phyloP scores from a whole-genome alignment of 495 filamentous ascomycete genomes.

The Aspergillus sclerotioniger region DNA sequence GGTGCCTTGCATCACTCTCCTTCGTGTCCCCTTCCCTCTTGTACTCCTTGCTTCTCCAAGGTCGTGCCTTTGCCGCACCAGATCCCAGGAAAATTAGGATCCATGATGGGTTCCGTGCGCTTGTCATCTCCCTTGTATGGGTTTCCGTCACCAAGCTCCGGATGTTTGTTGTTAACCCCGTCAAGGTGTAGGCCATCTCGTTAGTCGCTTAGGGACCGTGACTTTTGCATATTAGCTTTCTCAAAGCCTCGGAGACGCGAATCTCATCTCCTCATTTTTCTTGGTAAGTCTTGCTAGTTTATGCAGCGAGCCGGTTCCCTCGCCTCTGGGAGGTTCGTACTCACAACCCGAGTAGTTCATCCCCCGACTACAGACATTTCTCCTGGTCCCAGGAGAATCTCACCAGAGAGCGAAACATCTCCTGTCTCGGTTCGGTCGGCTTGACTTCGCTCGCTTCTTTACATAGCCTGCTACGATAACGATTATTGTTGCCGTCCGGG shows the following conservation, averaged over 20 bases:
- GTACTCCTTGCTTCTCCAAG: constrained; percentile 39
- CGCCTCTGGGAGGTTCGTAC: constrained; percentile 28
- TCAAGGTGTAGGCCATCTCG: constrained; percentile 23
- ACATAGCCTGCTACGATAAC: constrained; percentile 16
- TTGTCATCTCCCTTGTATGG: constrained; percentile 19
- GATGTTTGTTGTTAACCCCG: constrained; percentile 44
- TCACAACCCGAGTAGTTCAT: constrained; percentile 37
- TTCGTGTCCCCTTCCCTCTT: constrained; percentile 29
- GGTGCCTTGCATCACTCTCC: constrained; percentile 44
- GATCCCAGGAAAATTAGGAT: constrained; percentile 34
- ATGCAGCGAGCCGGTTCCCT: constrained; percentile 36
- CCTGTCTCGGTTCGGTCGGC: constrained; percentile 25
- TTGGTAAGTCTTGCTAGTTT: constrained; percentile 35
- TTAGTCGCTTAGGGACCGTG: constrained; percentile 22
- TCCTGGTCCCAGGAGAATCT: too few species aligned
- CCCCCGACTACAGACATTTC: constrained; percentile 16
- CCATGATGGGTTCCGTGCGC: constrained; percentile 20
- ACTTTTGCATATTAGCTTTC: constrained; percentile 38
- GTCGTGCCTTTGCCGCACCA: constrained; percentile 30
- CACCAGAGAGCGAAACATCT: constrained; percentile 25
- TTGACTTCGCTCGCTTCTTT: constrained; percentile 12
- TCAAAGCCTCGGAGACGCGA: constrained; percentile 21
- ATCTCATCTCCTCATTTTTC: constrained; percentile 14
- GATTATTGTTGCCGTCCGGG: constrained; percentile 9
- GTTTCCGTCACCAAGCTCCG: constrained; percentile 11